phyloP scores from a whole-genome alignment of 2,329 filamentous ascomycete species.

The Botrytis medusae region DNA sequence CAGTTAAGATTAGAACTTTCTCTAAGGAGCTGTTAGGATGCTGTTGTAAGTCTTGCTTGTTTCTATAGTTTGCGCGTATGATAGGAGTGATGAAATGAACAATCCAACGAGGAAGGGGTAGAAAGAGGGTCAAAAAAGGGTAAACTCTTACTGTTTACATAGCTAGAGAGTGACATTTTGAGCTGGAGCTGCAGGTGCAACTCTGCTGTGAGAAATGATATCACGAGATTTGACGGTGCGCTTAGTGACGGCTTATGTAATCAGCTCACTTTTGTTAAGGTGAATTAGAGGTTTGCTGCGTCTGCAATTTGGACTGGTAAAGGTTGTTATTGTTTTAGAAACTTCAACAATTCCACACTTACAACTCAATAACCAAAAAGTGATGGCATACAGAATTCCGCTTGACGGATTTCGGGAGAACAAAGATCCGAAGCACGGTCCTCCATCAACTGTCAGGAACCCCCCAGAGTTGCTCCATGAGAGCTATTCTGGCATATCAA shows the following conservation, averaged over 20 bases:
- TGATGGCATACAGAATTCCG: neutral
- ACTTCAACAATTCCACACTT: neutral
- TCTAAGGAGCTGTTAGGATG: conserved; percentile 56
- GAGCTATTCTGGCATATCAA: neutral
- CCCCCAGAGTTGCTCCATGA: neutral
- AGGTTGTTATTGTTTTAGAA: neutral
- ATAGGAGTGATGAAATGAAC: neutral
- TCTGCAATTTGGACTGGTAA: neutral
- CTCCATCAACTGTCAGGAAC: neutral
- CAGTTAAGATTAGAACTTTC: conserved; percentile 87
- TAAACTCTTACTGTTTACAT: conserved; percentile 53
- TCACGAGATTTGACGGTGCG: neutral
- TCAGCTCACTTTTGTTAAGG: neutral
- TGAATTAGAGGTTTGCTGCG: neutral
- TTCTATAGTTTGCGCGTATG: neutral
- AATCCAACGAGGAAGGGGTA: neutral
- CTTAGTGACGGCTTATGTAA: neutral
- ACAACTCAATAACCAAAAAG: neutral
- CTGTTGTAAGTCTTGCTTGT: conserved; percentile 37
- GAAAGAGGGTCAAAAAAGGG: neutral
- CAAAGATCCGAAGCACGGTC: neutral
- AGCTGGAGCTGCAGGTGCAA: conserved; percentile 27
- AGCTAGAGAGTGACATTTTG: conserved; percentile 52
- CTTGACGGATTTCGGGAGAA: neutral
- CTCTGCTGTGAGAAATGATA: conserved; percentile 31